These are phyloP conservation scores for Starmerella apis DNA, from an alignment of 805 yeast genomes.

Conservation along the genomic window DNA sequence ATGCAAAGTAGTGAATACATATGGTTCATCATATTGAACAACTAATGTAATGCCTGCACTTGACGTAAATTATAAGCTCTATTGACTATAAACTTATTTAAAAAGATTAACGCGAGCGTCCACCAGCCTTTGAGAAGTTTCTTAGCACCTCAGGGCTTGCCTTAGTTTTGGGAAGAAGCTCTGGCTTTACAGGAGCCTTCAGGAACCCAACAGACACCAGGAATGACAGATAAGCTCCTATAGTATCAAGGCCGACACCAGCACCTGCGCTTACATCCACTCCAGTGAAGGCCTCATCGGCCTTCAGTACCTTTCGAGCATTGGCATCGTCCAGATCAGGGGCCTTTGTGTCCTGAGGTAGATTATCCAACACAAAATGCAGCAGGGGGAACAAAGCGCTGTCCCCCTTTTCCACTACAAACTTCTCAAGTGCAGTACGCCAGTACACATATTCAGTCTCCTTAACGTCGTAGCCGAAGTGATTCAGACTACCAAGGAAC, in stretches of 20 bases:
- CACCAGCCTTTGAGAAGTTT: constrained; percentile 33
- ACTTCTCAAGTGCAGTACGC: constrained; percentile 65
- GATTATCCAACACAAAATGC: constrained; percentile 86
- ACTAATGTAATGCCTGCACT: no score
- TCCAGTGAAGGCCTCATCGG: constrained; percentile 55
- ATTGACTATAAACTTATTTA: no score
- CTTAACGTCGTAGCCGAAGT: constrained; percentile 62
- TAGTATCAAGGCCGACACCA: constrained; percentile 58
- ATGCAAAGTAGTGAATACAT: no score
- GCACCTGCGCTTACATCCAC: constrained; percentile 56
- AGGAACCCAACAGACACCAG: constrained; percentile 71
- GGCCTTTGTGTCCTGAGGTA: constrained; percentile 85
- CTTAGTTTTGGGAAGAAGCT: constrained; percentile 33
- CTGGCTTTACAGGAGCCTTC: constrained; percentile 45
- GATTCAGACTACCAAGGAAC: constrained; percentile 52
- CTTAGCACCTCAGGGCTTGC: constrained; percentile 37
- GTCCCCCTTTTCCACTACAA: constrained; percentile 65
- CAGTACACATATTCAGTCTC: constrained; percentile 63
- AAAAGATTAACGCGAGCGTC: constrained; percentile 29
- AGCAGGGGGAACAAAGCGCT: constrained; percentile 85
- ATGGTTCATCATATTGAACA: no score
- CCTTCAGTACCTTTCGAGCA: constrained; percentile 56
- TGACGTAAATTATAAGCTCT: no score
- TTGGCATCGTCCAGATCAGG: constrained; percentile 89
- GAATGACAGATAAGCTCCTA: constrained; percentile 73